Evolutionary conservation across 805 yeast species (phyloP), one percentile per base, ranked within the genome.

Genomic region (Yamadazyma laniorum): DNA sequence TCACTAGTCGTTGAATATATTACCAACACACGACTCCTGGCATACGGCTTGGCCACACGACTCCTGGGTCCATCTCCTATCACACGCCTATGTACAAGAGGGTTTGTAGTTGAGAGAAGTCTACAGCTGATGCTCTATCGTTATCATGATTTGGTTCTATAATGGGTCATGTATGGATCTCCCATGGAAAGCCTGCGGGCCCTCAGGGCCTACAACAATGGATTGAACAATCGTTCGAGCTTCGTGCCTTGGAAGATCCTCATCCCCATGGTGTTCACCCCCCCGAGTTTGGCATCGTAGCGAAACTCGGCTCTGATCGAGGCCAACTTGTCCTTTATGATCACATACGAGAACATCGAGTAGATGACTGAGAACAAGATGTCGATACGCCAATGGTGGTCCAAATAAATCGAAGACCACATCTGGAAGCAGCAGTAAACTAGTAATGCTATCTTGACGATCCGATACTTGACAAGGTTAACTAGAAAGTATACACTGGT

Each of bases 391-490:
- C 81, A 82, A 56, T 82, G 89, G 56, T 81, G 88, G 53, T 81
- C 87, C 41, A 82, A 56, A 50, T 82, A 82, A 61, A 82, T 77
- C 3, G 86, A 79, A 17, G 85, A 77, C 86, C 87, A 82, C 84
- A 87, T 80, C 53, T 81, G 87, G 23, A 77, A 52, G 2, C 65
- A 41, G 6, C 81, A 75, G 55, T 74, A 81, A 0, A 44, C 25
- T 4, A 71, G 50, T 15, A 69, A 72, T 1, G 69, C 45, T 4
- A 64, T 13, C 44, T 65, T 67, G 19, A 67, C 55, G 1, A 47
- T 26, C 5, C 51, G 45, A 65, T 68, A 65, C 17, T 59, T 53
- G 3, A 72, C 49, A 50, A 70, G 67, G 51, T 64, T 63, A 18
- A 62, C 48, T n/a, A 71, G 54, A 42, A 66, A 72, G 40, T 72